These are phyloP conservation scores for Tephrocybe sp. DNA, from an alignment of 768 basidiomycete genomes.

Conservation along the genomic window DNA sequence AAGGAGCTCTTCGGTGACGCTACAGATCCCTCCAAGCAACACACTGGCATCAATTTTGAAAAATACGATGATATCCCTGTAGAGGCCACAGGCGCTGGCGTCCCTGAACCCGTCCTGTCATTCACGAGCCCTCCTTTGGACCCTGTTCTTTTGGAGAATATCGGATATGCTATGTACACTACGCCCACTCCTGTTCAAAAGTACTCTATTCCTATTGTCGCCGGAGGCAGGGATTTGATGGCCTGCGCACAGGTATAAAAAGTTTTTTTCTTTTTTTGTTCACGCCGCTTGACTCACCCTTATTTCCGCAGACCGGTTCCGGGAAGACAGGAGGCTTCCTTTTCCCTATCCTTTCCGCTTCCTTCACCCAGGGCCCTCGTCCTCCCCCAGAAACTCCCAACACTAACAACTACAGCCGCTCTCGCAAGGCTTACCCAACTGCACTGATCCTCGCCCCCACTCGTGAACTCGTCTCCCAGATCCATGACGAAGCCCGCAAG, in stretches of 20 bases:
- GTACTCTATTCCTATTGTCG: constrained; percentile 98
- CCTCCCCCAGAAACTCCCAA: constrained; percentile 58
- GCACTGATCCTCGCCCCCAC: constrained; percentile 98
- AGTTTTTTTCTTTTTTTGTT: constrained; percentile 1
- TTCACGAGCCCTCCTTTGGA: constrained; percentile 92
- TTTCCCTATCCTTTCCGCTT: constrained; percentile 96
- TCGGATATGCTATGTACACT: constrained; percentile 87
- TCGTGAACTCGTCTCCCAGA: constrained; percentile 98
- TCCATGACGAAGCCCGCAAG: constrained; percentile 98
- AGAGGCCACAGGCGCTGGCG: constrained; percentile 94
- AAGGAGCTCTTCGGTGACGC: constrained; percentile 95
- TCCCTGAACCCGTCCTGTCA: constrained; percentile 89
- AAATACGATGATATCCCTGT: constrained; percentile 99
- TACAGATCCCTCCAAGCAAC: constrained; percentile 82
- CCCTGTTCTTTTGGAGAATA: constrained; percentile 93
- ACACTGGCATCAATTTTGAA: constrained; percentile 99
- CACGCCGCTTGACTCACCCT: constrained; percentile 10
- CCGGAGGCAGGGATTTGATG: constrained; percentile 87
- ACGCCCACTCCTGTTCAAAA: constrained; percentile 99
- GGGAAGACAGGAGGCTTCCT: constrained; percentile 99
- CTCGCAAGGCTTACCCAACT: constrained; percentile 93
- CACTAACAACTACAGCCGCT: constrained; percentile 55
- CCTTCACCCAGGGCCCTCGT: constrained; percentile 81
- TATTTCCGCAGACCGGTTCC: constrained; percentile 83
- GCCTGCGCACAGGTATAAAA: constrained; percentile 85